phyloP scores from a whole-genome alignment of 2,329 filamentous ascomycete species.

The Pseudocercospora ulei region DNA sequence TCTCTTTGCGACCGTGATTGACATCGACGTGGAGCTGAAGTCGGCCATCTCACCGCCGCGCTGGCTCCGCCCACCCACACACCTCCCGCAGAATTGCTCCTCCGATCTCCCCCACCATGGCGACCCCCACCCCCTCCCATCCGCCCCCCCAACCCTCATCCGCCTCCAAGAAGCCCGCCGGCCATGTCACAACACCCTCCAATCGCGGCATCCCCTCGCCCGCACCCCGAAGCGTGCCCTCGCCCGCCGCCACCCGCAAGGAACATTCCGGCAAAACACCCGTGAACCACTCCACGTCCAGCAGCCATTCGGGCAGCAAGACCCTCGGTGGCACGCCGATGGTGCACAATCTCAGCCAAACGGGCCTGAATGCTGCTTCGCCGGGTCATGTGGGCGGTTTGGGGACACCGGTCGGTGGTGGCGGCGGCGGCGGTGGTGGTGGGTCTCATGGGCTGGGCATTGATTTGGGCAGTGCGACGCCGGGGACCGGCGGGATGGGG shows the following conservation, averaged over 20 bases:
- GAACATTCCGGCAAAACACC: conserved; percentile 36
- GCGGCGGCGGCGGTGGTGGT: too few species aligned
- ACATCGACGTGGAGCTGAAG: too few species aligned
- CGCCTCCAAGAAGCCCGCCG: conserved; percentile 28
- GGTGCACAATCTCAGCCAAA: conserved; percentile 30
- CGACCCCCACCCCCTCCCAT: conserved; percentile 25
- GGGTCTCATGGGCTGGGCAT: conserved; percentile 28
- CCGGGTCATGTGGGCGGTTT: conserved; percentile 25
- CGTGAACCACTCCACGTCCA: conserved; percentile 29
- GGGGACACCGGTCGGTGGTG: conserved; percentile 27
- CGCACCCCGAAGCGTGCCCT: conserved; percentile 30
- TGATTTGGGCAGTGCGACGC: conserved; percentile 33
- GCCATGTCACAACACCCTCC: conserved; percentile 32
- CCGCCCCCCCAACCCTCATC: conserved; percentile 22
- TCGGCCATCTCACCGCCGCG: not conserved
- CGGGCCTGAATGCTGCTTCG: conserved; percentile 24
- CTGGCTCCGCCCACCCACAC: conserved; percentile 27
- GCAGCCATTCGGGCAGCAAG: conserved; percentile 28
- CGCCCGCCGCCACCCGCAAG: conserved; percentile 26
- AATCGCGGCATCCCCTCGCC: conserved; percentile 38
- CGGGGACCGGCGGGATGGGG: conserved; percentile 34
- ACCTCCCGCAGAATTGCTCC: too few species aligned
- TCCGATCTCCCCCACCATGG: conserved; percentile 18
- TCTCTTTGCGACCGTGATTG: conserved; percentile 10
- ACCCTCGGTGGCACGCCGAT: conserved; percentile 31